Evolutionary conservation across 1,284 basidiomycete species (phyloP), one percentile per base, ranked within the genome.

Genomic region (Thecaphora thlaspeos): DNA sequence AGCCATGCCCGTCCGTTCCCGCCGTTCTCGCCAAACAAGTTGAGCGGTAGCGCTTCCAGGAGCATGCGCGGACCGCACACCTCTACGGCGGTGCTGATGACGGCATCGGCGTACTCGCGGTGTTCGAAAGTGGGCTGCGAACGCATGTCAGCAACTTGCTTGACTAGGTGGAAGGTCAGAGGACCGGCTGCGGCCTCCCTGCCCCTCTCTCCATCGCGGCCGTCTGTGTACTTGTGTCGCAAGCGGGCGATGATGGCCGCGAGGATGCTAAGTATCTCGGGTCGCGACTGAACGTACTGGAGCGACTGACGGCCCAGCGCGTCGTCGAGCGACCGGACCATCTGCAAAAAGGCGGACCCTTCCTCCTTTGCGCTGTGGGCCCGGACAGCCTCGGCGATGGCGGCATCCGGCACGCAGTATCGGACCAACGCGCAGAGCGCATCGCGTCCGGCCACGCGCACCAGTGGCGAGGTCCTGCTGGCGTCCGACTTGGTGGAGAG

Each of bases 101-200:
- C 86, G 4, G 81, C 81, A 78, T 99, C 95, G 22, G 88, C 91
- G 43, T 85, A 85, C 76, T 93, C 91, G 78, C 91, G 93, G 78
- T 88, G 84, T 78, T 96, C 92, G 72, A 98, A 98, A 4, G 83
- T 85, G 78, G 88, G 89, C 70, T 88, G 83, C 32, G 84, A 81
- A 39, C 94, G 82, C 55, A 95, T 79, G 39, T 88, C 86, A 2
- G 87, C 90, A 24, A 95, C 82, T 51, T 85, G 84, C 59, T 83
- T 80, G 44, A 97, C 83, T n/a, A 91, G 78, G 30, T 87, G 85
- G 41, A 88, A 77, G 21, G 94, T 81, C 9, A 96, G 82, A 41
- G 81, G 77, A 70, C 90, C 85, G 2, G 90, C 88, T 11, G 71
- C 69, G 3, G 72, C 58, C 34, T 49, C 51, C 11, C 48, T 48